Base-by-base conservation (phyloP, 345 rosid genomes). In the Citrus sp. region DNA sequence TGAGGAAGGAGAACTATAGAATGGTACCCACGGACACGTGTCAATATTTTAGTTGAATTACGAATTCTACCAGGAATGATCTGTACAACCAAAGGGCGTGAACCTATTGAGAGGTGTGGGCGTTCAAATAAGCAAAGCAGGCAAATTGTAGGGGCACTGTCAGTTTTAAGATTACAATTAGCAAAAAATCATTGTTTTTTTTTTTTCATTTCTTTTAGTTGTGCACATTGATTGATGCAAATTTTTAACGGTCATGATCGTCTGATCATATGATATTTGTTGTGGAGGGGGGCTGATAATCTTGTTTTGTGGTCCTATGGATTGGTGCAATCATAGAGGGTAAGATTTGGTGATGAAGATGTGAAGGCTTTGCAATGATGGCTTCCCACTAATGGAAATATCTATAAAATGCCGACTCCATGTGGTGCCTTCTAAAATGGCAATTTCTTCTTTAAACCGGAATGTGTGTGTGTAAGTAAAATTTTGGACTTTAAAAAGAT, bases 331-430 rank as follows among this genome's bases (percentile, higher is more conserved):
- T 86, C 82, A 85, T 83, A 59, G 9, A 77, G 84, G 80, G 84
- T 82, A 77, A 87, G 90, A 87, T 88, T 80, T 82, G 88, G 80
- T 74, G 46, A 78, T 74, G 79, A 81, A 77, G 63, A 69, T 14
- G 58, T 51, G 86, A 80, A 85, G 87, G 88, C 81, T 40, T 81
- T 79, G 88, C 76, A 82, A 89, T 90, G 90, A 89, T 91, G 81
- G 81, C 80, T 82, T 84, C 78, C 82, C 70, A 80, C 73, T 74
- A 85, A 56, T 83, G 85, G 88, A 81, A 89, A 83, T 77, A 74
- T 35, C 40, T 79, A 54, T 54, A 77, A 81, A 88, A 85, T 82
- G 85, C 84, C 88, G 86, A 75, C 77, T 80, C 89, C 92, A 84
- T 88, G 89, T 85, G 81, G 22, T 75, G n/a, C 60, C 65, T 58